Conservation (phyloP, 345 rosid species). For the Gossypium sturtianum region DNA sequence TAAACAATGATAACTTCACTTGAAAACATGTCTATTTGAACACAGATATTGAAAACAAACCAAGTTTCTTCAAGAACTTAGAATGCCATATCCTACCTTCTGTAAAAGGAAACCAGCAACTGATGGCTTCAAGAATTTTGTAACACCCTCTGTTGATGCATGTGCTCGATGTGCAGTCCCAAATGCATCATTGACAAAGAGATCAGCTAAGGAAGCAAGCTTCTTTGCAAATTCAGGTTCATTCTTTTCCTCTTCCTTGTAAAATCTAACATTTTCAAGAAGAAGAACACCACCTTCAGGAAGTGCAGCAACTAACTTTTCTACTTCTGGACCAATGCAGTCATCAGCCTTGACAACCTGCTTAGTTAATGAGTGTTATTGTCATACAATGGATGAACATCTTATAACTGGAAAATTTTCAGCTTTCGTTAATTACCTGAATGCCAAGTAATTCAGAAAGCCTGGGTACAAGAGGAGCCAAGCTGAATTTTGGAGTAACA, state of each 20-base stretch:
- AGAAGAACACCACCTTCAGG: constrained; percentile 88
- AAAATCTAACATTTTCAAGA: constrained; percentile 87
- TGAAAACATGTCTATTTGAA: background rate
- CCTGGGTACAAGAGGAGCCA: constrained; percentile 85
- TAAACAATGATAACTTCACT: background rate
- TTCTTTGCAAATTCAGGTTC: constrained; percentile 90
- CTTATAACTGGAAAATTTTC: background rate
- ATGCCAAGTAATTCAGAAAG: constrained; percentile 84
- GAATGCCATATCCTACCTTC: constrained; percentile 41
- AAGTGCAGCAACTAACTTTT: constrained; percentile 70
- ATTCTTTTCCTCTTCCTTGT: constrained; percentile 94
- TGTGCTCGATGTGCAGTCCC: constrained; percentile 98
- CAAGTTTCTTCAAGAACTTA: background rate
- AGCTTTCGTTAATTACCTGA: constrained; percentile 37
- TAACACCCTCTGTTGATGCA: constrained; percentile 95
- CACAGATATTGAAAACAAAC: background rate
- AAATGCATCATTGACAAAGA: constrained; percentile 91
- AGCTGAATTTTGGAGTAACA: constrained; percentile 86
- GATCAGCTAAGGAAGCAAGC: constrained; percentile 86
- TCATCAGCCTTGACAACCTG: constrained; percentile 82
- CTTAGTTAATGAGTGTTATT: background rate
- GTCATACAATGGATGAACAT: background rate
- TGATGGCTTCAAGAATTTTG: constrained; percentile 82
- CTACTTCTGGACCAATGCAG: constrained; percentile 88
- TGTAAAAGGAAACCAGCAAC: constrained; percentile 96